Evolutionary conservation across 225 moss, liverwort and hornwort species (phyloP), one percentile per base, ranked within the genome.

Genomic region (Straminergon stramineum): DNA sequence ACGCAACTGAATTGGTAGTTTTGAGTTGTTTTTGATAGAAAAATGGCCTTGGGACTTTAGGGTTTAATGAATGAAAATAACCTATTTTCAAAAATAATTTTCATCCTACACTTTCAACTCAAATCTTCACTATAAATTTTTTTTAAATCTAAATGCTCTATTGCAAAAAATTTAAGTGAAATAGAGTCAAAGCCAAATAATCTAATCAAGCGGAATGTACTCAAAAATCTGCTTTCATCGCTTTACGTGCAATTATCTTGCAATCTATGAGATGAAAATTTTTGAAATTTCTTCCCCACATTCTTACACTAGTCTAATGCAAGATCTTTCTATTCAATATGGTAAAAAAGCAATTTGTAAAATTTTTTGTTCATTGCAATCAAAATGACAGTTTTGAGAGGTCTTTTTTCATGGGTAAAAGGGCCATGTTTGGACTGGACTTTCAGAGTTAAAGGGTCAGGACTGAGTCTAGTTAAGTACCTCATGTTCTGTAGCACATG

Each of bases 271-370:
- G 0, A 0, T 11, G 1, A 75, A 75, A 6, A 4, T 11, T 48
- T 75, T 0, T 48, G 1, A 30, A 4, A 1, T 30, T 30, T 17
- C 3, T 75, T 28, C 11, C 0, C 0, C 2, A 4, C 11, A 48
- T 2, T 45, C 2, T 45, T 6, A 17, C 1, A 17, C 5, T 6
- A 26, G 1, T 71, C 3, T 2, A 45, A 10, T 48, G 2, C 2
- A 45, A 75, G 2, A 45, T 48, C 8, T 4, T 45, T 30, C 0
- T 2, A 0, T 73, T 27, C 9, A 0, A 43, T 15, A 9, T 9
- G 2, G 5, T 3, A 9, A 15, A 71, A 15, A 31, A 18, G 0
- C 0, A 48, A 18, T 48, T 18, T 30, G 0, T 6, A 30, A 30
- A 17, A 0, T 73, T 43, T 6, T 1, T 30, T 30, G 0, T 28